Conservation (phyloP, 768 basidiomycete genomes). For the Tylopilus sp. region DNA sequence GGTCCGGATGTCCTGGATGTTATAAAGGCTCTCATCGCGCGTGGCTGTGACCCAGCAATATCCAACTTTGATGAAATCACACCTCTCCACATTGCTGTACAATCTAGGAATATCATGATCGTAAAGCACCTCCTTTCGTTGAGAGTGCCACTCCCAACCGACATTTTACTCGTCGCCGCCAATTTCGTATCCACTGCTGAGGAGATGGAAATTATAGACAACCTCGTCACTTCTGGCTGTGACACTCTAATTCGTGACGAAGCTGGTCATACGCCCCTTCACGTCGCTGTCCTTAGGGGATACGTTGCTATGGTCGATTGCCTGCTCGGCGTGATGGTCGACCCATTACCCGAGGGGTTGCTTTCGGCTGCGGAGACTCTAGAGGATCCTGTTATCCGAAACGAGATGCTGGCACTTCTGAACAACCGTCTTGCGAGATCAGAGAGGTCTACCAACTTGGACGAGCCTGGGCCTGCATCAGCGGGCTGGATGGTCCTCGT, state of each 20-base stretch:
- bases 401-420: background rate
- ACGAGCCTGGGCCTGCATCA: background rate
- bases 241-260: background rate
- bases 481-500: too few species aligned
- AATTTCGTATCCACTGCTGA: too few species aligned
- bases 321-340: background rate
- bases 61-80: background rate
- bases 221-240: background rate
- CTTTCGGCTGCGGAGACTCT: background rate
- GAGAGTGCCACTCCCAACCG: background rate
- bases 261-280: background rate
- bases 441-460: background rate
- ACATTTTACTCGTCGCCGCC: background rate
- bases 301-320: background rate
- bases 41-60: background rate
- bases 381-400: background rate
- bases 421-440: background rate
- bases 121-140: background rate
- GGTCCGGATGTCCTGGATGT: background rate
- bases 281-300: background rate
- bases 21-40: background rate
- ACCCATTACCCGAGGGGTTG: background rate
- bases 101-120: background rate
- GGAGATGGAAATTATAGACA: background rate
- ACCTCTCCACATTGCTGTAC: background rate